Base-by-base conservation (phyloP, 2,329 filamentous ascomycete species). In the Aulographum hederae region DNA sequence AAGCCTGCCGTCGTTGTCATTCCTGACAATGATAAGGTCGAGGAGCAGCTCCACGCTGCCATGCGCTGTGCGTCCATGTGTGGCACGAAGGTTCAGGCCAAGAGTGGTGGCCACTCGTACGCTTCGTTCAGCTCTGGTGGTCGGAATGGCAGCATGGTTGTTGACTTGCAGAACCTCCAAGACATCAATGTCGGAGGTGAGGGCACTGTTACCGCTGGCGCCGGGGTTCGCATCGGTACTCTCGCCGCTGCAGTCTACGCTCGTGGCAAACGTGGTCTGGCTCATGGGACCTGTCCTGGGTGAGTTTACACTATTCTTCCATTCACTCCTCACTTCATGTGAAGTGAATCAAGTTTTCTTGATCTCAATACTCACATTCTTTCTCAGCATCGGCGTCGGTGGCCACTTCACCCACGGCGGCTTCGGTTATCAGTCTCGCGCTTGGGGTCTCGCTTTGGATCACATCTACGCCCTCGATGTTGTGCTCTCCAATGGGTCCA, bases 101-200 rank as follows among this genome's bases (percentile, higher is more conserved):
- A 61, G 39, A 71, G 68, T 2, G 73, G 72, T 3, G 73, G 73
- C 0, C 73, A 77, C 42, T 75, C 69, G 0, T 78, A 72, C 38
- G 70, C 56, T 1, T 60, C 57, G 0, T 59, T 57, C 36, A 60
- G 59, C 3, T 53, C 61, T 1, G 61, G 61, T 17, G 62, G 62
- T 5, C 53, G 61, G 40, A 50, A 66, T 34, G 61, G 61, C 3
- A 53, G 56, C 26, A 46, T 66, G 39, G 52, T 61, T 5, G 54
- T 67, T 18, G 57, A 61, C 40, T 48, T 67, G 31, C 48, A 60
- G 38, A 44, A 52, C 13, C 53, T 66, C 39, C 56, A 60, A 37
- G 46, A 50, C 16, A 44, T 47, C 0, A 38, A 65, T 10, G 52
- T 65, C 34, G 39, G 46, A 5, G 38, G 37, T 4, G 61, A 53